Percentiles rank a stretch among this genome's conserved stretches.
Evolutionary conservation across 2,329 filamentous ascomycete species (phyloP).

Genomic region (Xylaria hypoxylon): DNA sequence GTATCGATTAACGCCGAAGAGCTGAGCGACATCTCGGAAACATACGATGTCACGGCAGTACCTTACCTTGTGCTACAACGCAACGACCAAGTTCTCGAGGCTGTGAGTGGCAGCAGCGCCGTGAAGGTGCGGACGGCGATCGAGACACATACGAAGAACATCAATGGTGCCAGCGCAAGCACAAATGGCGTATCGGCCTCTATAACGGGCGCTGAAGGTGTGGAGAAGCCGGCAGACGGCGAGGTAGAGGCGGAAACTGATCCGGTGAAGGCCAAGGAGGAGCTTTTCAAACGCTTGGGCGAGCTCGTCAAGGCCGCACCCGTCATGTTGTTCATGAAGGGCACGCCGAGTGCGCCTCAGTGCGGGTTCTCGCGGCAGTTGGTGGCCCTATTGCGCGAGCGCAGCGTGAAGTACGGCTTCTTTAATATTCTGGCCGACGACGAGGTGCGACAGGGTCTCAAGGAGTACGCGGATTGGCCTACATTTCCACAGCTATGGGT

Average conservation of each 20-base stretch:
- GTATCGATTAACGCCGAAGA: conserved; percentile 95
- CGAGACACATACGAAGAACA: conserved; percentile 77
- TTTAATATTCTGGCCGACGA: conserved; percentile 99
- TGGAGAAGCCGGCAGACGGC: conserved; percentile 42
- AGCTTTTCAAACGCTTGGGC: conserved; percentile 81
- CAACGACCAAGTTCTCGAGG: conserved; percentile 80
- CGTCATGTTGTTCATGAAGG: conserved; percentile 99
- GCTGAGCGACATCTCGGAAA: conserved; percentile 88
- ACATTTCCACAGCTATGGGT: conserved; percentile 97
- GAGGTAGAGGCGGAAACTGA: conserved; percentile 55
- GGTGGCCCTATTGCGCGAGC: conserved; percentile 86
- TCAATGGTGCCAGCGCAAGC: conserved; percentile 52
- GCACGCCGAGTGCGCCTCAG: conserved; percentile 86
- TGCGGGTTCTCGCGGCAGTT: conserved; percentile 94
- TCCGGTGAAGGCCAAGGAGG: conserved; percentile 77
- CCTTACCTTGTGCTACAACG: conserved; percentile 89
- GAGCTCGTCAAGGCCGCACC: conserved; percentile 94
- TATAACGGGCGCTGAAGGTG: conserved; percentile 40
- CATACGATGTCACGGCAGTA: conserved; percentile 93
- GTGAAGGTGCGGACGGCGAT: conserved; percentile 86
- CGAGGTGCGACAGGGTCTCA: conserved; percentile 94
- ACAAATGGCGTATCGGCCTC: conserved; percentile 50
- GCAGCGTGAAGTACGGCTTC: conserved; percentile 95
- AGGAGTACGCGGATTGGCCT: conserved; percentile 98
- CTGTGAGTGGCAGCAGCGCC: conserved; percentile 89